phyloP scores from a whole-genome alignment of 306 rosid genomes.

The Cucumis cinereus region DNA sequence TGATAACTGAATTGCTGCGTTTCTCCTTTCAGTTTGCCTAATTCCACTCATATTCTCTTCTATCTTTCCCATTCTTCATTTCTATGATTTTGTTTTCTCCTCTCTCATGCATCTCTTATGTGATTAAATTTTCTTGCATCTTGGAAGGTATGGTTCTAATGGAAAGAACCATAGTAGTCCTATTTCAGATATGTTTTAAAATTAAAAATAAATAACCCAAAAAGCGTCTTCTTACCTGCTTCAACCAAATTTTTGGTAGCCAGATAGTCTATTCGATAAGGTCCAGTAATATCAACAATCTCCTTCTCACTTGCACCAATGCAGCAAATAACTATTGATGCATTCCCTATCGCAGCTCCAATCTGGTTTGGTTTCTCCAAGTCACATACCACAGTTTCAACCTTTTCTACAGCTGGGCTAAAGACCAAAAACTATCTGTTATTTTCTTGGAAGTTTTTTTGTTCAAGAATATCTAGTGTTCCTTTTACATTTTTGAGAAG shows the following conservation, averaged over 20 bases:
- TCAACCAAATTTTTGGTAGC: constrained; percentile 76
- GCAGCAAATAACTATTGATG: constrained; percentile 71
- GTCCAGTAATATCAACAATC: constrained; percentile 80
- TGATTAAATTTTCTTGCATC: background rate
- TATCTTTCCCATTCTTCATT: background rate
- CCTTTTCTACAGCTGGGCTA: constrained; percentile 99
- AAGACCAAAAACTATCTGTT: constrained; percentile 73
- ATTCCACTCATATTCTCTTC: background rate
- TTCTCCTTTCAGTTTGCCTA: background rate
- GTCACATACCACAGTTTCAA: constrained; percentile 95
- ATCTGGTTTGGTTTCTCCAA: constrained; percentile 62
- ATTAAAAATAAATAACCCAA: background rate
- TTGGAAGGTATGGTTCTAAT: background rate
- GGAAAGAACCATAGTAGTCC: background rate
- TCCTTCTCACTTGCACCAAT: constrained; percentile 99
- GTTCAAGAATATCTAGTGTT: background rate
- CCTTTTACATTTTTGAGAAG: background rate
- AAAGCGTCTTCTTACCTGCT: constrained; percentile 43
- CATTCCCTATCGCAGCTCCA: constrained; percentile 57
- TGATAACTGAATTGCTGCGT: background rate
- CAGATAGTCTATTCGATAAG: constrained; percentile 73
- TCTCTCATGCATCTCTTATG: background rate
- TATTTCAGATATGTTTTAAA: background rate
- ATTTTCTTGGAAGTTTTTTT: constrained; percentile 28
- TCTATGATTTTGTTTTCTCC: background rate